Evolutionary conservation across 208 protist species (phyloP), one percentile per base, ranked within the genome.

Genomic region (Novymonas esmeraldas): DNA sequence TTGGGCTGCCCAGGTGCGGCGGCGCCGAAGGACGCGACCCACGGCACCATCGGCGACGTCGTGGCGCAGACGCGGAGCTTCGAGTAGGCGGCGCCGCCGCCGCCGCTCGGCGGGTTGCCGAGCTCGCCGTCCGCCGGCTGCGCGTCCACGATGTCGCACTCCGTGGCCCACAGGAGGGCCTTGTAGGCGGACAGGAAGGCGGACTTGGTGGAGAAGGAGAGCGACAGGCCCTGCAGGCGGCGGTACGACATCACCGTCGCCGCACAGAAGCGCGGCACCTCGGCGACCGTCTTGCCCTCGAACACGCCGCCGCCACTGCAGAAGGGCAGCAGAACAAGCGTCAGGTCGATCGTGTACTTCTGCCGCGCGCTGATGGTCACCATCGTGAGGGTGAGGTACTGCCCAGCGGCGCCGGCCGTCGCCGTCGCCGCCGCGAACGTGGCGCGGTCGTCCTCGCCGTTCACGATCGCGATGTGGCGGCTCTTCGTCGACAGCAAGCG

Each of bases 171-270:
- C 36, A 95, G 70, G 7, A 95, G 73, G 33, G 89, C 76, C 65
- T 82, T 84, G 78, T 93, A 95, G 49, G 89, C 89, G 28, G 82
- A 85, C 55, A 95, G 70, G 74, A 95, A 93, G 41, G 86, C 73
- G 24, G 64, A 71, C 57, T 85, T 78, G 9, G 86, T 89, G 34
- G 82, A 76, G 68, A 95, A 95, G 20, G 84, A 81, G 6, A 95
- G 74, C 6, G 82, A 81, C 36, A 90, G 70, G 46, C 82, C 76
- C 48, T 91, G 79, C 42, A 95, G 56, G 9, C 84, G 79, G 34
- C 84, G 87, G 52, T 81, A 62, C 24, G 50, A 63, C 51, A 79
- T 64, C 26, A 85, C 73, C 10, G 68, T 79, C 20, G 76, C 45
- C 5, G 84, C 75, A 34, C 77, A 79, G 74, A 95, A 89, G 20